Evolutionary conservation across 306 rosid species (phyloP), one percentile per base, ranked within the genome.

Genomic region (Rosa rugosa): DNA sequence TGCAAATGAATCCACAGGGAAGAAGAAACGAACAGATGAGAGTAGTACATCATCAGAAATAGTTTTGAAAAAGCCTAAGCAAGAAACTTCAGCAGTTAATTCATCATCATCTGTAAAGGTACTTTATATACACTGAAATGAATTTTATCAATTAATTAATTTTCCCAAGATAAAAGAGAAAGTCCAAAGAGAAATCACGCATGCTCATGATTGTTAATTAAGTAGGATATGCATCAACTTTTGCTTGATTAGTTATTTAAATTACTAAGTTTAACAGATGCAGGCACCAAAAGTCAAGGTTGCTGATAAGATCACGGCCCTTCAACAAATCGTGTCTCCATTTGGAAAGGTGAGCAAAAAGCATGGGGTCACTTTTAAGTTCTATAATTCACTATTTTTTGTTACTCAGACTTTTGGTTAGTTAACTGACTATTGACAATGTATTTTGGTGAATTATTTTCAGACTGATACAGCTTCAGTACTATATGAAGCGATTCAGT

Each of bases 391-490:
- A 69, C n/a, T 11, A 62, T 82, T 41, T 34, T 14, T 42, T 0
- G 20, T 1, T 8, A 31, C 5, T 41, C 54, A 76, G 25, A 59
- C n/a, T 71, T 38, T 69, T 16, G 5, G 5, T 42, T 72, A 10
- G 38, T 22, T 47, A 27, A 45, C 27, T 53, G 34, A 31, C 20
- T 4, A 5, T 7, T 40, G 4, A 49, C 22, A 11, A 12, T 34
- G 22, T 46, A 49, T n/a, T 74, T 41, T 11, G 54, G 11, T 68
- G 22, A 66, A 44, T 71, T 67, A 74, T 64, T 83, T 85, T 83
- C 94, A 94, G 99, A 95, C 99, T 5, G 98, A 95, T 82, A 92
- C 98, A 8, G 98, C 99, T 40, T 95, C 99, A 8, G 99, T 95
- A 73, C 91, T 95, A 49, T 88, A 82, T 51, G 99, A 95, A 88